Conservation (phyloP, 1,139 yeast species). For the Taiozyma sp. region DNA sequence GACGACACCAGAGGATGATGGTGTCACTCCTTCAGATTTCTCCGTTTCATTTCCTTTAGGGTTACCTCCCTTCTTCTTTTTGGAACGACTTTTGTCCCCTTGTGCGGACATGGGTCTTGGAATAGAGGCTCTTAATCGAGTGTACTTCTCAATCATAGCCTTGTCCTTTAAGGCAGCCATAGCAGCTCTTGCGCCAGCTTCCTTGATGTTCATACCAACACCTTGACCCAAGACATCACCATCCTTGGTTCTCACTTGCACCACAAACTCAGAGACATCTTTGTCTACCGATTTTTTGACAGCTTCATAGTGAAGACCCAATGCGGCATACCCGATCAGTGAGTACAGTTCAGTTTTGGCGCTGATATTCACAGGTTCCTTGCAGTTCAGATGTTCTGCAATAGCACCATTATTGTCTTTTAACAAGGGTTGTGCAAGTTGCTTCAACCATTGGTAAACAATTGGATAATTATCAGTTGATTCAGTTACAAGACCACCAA, state of each 20-base stretch:
- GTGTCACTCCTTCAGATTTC: background rate
- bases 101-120: conserved; percentile 35
- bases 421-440: conserved; percentile 17
- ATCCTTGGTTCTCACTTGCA: conserved; percentile 60
- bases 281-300: conserved; percentile 49
- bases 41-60: background rate
- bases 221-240: conserved; percentile 65
- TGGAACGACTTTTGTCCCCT: too few species aligned
- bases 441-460: conserved; percentile 19
- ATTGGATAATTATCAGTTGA: conserved; percentile 13
- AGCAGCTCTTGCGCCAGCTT: conserved; percentile 71
- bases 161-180: conserved; percentile 60
- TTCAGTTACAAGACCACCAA: conserved; percentile 23
- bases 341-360: conserved; percentile 71
- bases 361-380: conserved; percentile 15
- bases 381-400: conserved; percentile 3
- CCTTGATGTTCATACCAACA: conserved; percentile 51
- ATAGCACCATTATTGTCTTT: conserved; percentile 23
- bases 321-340: conserved; percentile 67
- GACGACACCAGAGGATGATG: background rate
- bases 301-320: conserved; percentile 60
- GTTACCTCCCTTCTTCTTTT: background rate
- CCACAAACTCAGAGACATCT: conserved; percentile 40
- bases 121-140: conserved; percentile 50
- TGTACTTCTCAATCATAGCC: conserved; percentile 57